Evolutionary conservation across 2,329 filamentous ascomycete species (phyloP).

Genomic region (Coniella vitis): DNA sequence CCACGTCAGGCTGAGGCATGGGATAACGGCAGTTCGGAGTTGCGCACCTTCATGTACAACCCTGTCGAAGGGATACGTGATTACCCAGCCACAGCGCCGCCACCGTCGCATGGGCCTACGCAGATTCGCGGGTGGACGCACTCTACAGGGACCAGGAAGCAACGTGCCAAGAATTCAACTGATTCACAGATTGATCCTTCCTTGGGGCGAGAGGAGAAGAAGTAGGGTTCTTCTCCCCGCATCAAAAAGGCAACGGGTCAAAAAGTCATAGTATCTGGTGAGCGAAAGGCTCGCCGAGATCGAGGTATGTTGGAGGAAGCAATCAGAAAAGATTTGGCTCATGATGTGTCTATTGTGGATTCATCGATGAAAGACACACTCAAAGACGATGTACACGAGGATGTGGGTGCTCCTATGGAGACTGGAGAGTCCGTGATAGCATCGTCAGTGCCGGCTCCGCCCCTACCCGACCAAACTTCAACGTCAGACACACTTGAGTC

Average conservation of each 20-base stretch:
- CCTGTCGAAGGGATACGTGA: constrained; percentile 51
- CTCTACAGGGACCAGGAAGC: constrained; percentile 32
- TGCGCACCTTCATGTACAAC: constrained; percentile 53
- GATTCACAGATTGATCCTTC: constrained; percentile 15
- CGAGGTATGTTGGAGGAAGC: not conserved
- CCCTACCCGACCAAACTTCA: too few relatives aligned
- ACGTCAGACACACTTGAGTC: too few relatives aligned
- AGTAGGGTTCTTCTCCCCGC: constrained; percentile 16
- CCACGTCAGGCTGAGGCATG: constrained; percentile 43
- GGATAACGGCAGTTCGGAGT: constrained; percentile 39
- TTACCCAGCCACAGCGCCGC: constrained; percentile 46
- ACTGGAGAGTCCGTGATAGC: too few relatives aligned
- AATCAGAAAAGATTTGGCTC: not conserved
- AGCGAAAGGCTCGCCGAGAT: not conserved
- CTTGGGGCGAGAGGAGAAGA: constrained; percentile 14
- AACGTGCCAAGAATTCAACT: constrained; percentile 22
- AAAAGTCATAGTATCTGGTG: not conserved
- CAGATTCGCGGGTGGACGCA: constrained; percentile 52
- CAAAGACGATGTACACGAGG: not conserved
- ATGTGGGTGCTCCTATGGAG: too few relatives aligned
- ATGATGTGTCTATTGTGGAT: not conserved
- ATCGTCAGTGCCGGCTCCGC: too few relatives aligned
- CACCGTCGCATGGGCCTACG: constrained; percentile 49
- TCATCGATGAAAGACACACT: not conserved
- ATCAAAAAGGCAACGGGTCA: not conserved